Conservation (phyloP, 148 eudicot genomes). For the Persicaria maculosa region DNA sequence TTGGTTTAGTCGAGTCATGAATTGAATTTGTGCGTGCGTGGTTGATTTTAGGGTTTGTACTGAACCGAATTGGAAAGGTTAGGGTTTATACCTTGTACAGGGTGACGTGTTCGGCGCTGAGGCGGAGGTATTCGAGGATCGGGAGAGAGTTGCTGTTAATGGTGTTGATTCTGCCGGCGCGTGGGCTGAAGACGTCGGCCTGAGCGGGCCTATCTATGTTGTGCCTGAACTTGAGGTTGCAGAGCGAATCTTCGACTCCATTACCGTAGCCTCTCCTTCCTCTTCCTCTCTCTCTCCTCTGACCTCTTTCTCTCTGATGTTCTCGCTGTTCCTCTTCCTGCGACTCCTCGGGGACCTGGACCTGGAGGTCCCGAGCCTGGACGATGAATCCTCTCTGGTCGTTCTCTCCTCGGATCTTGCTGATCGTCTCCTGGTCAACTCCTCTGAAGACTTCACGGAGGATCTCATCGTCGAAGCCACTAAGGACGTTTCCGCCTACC, state of each 20-base stretch:
- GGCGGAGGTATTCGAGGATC: slow-evolving; percentile 42
- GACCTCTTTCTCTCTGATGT: not conserved
- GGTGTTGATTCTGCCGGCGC: slow-evolving; percentile 48
- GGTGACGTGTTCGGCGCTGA: slow-evolving; percentile 44
- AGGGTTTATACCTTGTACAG: slow-evolving; percentile 40
- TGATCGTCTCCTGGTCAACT: slow-evolving; percentile 23
- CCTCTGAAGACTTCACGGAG: slow-evolving; percentile 25
- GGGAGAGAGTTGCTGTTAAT: slow-evolving; percentile 46
- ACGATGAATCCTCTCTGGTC: slow-evolving; percentile 48
- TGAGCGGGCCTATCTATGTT: slow-evolving; percentile 28
- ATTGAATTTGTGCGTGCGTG: not conserved
- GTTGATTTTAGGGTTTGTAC: not conserved
- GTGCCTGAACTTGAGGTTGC: slow-evolving; percentile 24
- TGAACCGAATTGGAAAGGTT: not conserved
- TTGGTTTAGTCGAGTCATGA: not conserved
- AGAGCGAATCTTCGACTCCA: slow-evolving; percentile 38
- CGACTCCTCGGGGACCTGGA: slow-evolving; percentile 24
- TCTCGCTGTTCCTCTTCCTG: slow-evolving; percentile 22
- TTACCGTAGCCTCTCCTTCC: slow-evolving; percentile 6
- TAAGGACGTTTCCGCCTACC: slow-evolving; percentile 31
- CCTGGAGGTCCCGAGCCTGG: slow-evolving; percentile 23
- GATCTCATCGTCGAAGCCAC: slow-evolving; percentile 33
- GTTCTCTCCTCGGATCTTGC: slow-evolving; percentile 29
- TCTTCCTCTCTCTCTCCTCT: slow-evolving; percentile 4
- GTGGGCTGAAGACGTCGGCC: slow-evolving; percentile 55